Percentiles rank a stretch among this genome's conserved stretches.
phyloP scores from a whole-genome alignment of 23 red algal species.

The Rhodosorus marinus region DNA sequence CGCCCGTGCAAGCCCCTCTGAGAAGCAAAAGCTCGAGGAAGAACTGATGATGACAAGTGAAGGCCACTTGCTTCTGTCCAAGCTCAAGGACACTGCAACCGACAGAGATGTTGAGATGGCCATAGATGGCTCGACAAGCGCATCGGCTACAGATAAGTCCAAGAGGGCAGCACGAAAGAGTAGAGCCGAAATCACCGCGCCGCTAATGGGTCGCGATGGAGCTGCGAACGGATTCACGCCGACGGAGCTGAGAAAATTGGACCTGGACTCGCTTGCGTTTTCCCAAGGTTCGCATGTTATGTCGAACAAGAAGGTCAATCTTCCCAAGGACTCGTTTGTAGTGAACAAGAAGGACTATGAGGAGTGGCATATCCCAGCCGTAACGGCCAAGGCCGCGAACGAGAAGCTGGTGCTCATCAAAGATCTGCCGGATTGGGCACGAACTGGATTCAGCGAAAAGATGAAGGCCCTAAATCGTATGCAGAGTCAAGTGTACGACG shows the following conservation, averaged over 20 bases:
- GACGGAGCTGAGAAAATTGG: no score
- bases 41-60: conserved; percentile 14
- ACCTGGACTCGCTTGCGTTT: not conserved
- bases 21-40: conserved; percentile 5
- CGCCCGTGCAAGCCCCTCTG: conserved; percentile 17
- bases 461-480: conserved; percentile 48
- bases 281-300: not conserved
- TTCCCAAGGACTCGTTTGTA: not conserved
- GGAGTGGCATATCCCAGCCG: conserved; percentile 41
- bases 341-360: conserved; percentile 29
- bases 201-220: no score
- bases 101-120: no score
- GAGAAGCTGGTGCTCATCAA: conserved; percentile 9
- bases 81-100: no score
- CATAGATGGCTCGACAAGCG: no score
- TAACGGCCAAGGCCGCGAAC: conserved; percentile 6
- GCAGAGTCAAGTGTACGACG: conserved; percentile 59
- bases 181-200: no score
- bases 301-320: not conserved
- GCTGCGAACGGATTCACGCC: no score
- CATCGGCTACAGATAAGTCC: no score
- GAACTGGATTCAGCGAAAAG: conserved; percentile 27
- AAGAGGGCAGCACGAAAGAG: no score
- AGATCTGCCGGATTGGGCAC: conserved; percentile 2
- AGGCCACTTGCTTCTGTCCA: no score